These are phyloP conservation scores for Eruca vesicaria DNA, from an alignment of 441 rosid species.

Conservation along the genomic window DNA sequence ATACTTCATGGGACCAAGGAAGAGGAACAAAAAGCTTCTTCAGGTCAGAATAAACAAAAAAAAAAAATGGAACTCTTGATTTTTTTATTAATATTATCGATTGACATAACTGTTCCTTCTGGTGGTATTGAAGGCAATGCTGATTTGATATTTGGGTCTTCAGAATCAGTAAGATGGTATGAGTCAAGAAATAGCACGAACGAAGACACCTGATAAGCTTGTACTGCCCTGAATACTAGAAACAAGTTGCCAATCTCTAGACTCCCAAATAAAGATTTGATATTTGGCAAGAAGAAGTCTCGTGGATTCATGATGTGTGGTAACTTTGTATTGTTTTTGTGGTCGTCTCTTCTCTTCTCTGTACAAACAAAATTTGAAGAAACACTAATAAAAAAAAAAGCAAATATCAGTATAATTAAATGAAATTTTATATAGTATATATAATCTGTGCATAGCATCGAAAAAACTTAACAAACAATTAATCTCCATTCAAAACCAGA, in stretches of 20 bases:
- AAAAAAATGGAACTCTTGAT: background rate
- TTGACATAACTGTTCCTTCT: no score
- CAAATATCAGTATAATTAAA: no score
- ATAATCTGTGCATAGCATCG: no score
- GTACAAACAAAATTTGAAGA: conserved; percentile 35
- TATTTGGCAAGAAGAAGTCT: conserved; percentile 19
- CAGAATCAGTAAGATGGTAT: conserved; percentile 35
- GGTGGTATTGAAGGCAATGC: no score
- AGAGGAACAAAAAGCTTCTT: conserved; percentile 52
- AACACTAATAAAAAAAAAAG: no score
- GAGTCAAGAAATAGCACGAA: no score
- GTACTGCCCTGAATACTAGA: conserved; percentile 37
- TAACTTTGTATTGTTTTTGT: conserved; percentile 25
- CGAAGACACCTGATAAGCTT: conserved; percentile 33
- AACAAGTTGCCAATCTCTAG: background rate
- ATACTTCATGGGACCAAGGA: no score
- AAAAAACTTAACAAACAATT: no score
- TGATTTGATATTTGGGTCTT: no score
- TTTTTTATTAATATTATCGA: background rate
- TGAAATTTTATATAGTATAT: no score
- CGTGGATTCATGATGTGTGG: conserved; percentile 7
- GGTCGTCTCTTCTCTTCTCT: conserved; percentile 20
- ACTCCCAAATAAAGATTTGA: conserved; percentile 11
- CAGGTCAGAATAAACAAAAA: conserved; percentile 36
- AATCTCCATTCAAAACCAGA: no score